These are phyloP conservation scores for Rhizophlyctis rosea DNA, from an alignment of 192 early-diverging fungal species.

Conservation along the genomic window DNA sequence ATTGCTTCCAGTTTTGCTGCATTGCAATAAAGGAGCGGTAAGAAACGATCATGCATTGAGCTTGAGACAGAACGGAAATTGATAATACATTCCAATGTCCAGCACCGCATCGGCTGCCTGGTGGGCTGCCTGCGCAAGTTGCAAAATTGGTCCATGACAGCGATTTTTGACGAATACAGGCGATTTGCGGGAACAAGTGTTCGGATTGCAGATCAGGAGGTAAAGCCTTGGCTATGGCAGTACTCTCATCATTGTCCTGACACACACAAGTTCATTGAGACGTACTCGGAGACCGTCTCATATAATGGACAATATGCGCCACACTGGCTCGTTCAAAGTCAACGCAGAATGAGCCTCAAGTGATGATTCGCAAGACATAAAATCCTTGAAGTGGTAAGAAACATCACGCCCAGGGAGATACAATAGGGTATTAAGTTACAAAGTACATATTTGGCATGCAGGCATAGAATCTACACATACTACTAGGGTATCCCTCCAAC, in stretches of 20 bases:
- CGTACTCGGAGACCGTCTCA: constrained; percentile 32
- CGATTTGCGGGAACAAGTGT: constrained; percentile 88
- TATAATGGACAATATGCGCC: constrained; percentile 31
- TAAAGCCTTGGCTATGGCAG: constrained; percentile 23
- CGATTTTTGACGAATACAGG: constrained; percentile 98
- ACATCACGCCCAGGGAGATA: too few relatives aligned
- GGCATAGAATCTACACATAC: too few relatives aligned
- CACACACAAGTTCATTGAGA: constrained; percentile 40
- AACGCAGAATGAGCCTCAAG: too few relatives aligned
- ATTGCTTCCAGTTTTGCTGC: constrained; percentile 65
- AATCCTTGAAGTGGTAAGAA: too few relatives aligned
- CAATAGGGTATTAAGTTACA: too few relatives aligned
- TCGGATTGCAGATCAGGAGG: constrained; percentile 89
- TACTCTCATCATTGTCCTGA: not conserved
- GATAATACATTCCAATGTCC: not conserved
- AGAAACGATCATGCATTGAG: not conserved
- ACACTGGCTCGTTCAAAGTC: too few relatives aligned
- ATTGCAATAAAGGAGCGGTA: constrained; percentile 98
- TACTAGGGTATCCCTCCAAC: too few relatives aligned
- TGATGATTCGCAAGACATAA: too few relatives aligned
- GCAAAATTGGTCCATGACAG: constrained; percentile 90
- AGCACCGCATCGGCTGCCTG: constrained; percentile 95
- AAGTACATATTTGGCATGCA: too few relatives aligned
- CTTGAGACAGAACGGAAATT: constrained; percentile 8
- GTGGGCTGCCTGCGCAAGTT: constrained; percentile 93